phyloP scores from a whole-genome alignment of 2,329 filamentous ascomycete genomes.

The Berkeleyomyces basicola region DNA sequence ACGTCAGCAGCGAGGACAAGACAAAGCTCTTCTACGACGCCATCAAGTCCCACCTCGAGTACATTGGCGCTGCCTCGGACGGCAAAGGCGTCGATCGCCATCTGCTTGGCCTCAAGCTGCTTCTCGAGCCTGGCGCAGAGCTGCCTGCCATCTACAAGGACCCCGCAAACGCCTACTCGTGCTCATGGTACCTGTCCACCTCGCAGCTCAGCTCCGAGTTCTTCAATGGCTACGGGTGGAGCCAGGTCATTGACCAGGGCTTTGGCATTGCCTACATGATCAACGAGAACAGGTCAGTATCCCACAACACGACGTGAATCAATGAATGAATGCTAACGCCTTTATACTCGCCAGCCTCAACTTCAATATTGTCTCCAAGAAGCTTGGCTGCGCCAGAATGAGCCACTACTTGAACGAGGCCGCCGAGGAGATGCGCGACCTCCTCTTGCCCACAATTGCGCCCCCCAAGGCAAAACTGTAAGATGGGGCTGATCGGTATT shows the following conservation, averaged over 20 bases:
- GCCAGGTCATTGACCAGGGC: conserved; percentile 86
- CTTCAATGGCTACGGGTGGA: conserved; percentile 99
- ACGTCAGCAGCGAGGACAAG: conserved; percentile 44
- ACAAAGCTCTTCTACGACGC: conserved; percentile 68
- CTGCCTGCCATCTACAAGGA: conserved; percentile 74
- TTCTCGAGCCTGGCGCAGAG: conserved; percentile 64
- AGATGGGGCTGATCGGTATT: conserved; percentile 7
- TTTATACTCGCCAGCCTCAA: conserved; percentile 47
- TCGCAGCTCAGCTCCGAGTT: conserved; percentile 89
- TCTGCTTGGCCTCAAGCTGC: conserved; percentile 91
- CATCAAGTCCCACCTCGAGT: conserved; percentile 67
- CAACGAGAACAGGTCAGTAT: conserved; percentile 60
- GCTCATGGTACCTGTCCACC: conserved; percentile 77
- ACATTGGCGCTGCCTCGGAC: conserved; percentile 76
- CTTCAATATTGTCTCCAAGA: conserved; percentile 96
- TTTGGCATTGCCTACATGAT: conserved; percentile 99
- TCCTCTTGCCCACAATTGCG: conserved; percentile 67
- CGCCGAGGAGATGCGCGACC: conserved; percentile 71
- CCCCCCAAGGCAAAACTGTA: conserved; percentile 78
- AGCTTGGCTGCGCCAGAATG: conserved; percentile 79
- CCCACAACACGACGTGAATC: background rate
- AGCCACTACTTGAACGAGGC: conserved; percentile 92
- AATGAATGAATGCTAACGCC: background rate
- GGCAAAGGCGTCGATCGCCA: conserved; percentile 91
- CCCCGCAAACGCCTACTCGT: conserved; percentile 67